phyloP scores from a whole-genome alignment of 192 early-diverging fungal species.

The Backusella australiensis region DNA sequence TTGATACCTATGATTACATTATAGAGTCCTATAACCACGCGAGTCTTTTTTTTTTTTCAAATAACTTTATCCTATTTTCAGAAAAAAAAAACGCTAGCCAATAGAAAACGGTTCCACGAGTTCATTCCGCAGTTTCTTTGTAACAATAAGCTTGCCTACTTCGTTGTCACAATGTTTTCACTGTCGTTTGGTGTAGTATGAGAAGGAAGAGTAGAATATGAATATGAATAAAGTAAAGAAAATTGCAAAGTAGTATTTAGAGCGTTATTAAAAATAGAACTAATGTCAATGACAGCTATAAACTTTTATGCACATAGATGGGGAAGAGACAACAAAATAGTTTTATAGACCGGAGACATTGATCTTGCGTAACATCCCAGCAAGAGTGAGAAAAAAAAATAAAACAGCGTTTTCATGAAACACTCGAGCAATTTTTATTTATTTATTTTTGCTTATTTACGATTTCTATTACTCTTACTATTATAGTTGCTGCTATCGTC shows the following conservation, averaged over 20 bases:
- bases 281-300: neutral
- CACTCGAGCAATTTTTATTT: neutral
- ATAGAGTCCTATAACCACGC: neutral
- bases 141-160: neutral
- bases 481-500: neutral
- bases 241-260: neutral
- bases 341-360: neutral
- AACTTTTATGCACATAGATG: neutral
- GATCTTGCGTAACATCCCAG: neutral
- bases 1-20: neutral
- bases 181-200: neutral
- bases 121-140: neutral
- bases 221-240: neutral
- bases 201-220: neutral
- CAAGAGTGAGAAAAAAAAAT: neutral
- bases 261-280: neutral
- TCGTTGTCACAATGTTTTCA: neutral
- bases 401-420: neutral
- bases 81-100: neutral
- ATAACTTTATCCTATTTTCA: conserved; percentile 5
- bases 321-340: neutral
- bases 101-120: neutral
- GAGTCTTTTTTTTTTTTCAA: neutral
- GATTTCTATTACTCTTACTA: neutral
- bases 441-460: neutral